phyloP scores from a whole-genome alignment of 805 yeast species.

The Pichia membranifaciens region DNA sequence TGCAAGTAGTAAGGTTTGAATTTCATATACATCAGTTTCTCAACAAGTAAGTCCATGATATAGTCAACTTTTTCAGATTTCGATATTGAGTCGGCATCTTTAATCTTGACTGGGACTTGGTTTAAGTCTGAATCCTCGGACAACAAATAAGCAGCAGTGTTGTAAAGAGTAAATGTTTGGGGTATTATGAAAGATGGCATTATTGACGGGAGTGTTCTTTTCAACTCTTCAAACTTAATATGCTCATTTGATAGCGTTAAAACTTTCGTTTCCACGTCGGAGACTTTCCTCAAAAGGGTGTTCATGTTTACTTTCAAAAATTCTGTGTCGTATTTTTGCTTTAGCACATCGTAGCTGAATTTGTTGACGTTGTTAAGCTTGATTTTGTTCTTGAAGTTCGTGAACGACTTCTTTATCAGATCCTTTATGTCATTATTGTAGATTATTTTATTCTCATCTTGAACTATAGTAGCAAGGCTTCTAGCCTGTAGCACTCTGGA shows the following conservation, averaged over 20 bases:
- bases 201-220: conserved; percentile 2
- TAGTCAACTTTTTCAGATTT: conserved; percentile 5
- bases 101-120: conserved; percentile 11
- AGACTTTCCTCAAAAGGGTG: conserved; percentile 5
- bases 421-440: conserved; percentile 5
- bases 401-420: conserved; percentile 11
- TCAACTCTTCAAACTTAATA: conserved; percentile 1
- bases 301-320: conserved; percentile 12
- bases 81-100: conserved; percentile 4
- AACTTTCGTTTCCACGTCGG: conserved; percentile 10
- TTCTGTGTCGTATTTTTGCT: conserved; percentile 5
- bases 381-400: conserved; percentile 12
- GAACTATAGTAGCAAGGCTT: neutral
- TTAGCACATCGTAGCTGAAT: conserved; percentile 13
- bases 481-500: neutral
- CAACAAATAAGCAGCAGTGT: conserved; percentile 13
- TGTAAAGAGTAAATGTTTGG: conserved; percentile 5
- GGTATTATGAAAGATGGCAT: conserved; percentile 15
- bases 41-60: conserved; percentile 22
- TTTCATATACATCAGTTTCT: conserved; percentile 25
- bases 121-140: conserved; percentile 10
- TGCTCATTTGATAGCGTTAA: conserved; percentile 6
- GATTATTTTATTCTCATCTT: neutral
- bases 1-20: conserved; percentile 29
- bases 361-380: neutral